A percentile compares a stretch with the other conserved stretches of the same genome.
These are phyloP conservation scores for Volutella citrinella DNA, from an alignment of 2,329 filamentous ascomycete genomes.

Conservation along the genomic window DNA sequence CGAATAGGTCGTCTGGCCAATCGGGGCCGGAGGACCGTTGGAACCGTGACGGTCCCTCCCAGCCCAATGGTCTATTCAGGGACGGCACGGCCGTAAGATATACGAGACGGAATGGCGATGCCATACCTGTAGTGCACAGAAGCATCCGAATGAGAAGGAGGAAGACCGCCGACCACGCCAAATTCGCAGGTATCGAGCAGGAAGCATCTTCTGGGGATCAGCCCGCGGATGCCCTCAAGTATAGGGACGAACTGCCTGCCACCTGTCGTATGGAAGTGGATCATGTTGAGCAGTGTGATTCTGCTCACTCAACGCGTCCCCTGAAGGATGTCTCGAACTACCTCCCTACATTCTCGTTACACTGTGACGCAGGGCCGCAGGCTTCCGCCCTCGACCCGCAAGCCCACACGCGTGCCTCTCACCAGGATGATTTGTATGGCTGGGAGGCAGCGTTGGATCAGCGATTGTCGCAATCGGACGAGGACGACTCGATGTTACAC, in stretches of 20 bases:
- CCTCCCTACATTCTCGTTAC: too few relatives aligned
- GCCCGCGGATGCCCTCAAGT: too few relatives aligned
- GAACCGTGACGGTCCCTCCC: constrained; percentile 16
- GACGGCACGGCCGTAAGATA: constrained; percentile 50
- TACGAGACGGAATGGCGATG: constrained; percentile 14
- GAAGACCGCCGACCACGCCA: constrained; percentile 7
- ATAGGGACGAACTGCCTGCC: too few relatives aligned
- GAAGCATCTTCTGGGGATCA: constrained; percentile 3
- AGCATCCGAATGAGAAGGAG: constrained; percentile 23
- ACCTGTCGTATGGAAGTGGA: too few relatives aligned
- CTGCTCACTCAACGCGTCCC: too few relatives aligned
- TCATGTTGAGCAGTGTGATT: too few relatives aligned
- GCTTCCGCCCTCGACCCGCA: constrained; percentile 19
- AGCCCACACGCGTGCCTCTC: constrained; percentile 15
- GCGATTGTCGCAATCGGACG: constrained; percentile 11
- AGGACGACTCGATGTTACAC: constrained; percentile 16
- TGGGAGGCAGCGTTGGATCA: constrained; percentile 48
- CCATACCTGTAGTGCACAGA: constrained; percentile 19
- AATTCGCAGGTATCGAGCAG: too few relatives aligned
- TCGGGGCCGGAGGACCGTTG: constrained; percentile 16
- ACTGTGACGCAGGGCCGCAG: too few relatives aligned
- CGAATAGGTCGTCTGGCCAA: constrained; percentile 29
- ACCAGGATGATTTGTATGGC: constrained; percentile 43
- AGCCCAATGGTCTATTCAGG: constrained; percentile 30
- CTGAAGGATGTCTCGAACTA: constrained; percentile 38